Percentiles rank a stretch among this genome's conserved stretches.
phyloP scores from a whole-genome alignment of 495 filamentous ascomycete genomes.

The Talaromyces adpressus region DNA sequence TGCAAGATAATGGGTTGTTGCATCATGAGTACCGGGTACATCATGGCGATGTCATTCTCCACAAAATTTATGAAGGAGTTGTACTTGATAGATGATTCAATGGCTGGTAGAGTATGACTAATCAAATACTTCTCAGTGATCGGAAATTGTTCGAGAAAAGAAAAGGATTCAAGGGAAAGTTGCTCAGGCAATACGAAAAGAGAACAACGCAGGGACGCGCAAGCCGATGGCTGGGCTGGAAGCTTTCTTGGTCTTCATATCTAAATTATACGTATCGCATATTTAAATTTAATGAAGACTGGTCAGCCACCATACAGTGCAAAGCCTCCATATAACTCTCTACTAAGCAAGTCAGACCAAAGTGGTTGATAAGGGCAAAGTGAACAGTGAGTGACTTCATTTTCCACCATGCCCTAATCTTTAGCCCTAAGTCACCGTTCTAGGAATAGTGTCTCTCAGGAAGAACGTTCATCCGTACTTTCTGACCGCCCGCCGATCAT shows the following conservation, averaged over 20 bases:
- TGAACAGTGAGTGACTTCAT: constrained; percentile 1
- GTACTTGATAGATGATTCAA: background rate
- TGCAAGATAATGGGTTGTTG: constrained; percentile 12
- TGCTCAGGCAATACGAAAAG: too few relatives aligned
- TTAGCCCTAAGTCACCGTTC: constrained; percentile 1
- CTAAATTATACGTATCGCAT: too few relatives aligned
- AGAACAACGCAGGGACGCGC: too few relatives aligned
- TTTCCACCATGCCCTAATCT: background rate
- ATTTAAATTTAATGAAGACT: too few relatives aligned
- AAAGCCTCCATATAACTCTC: too few relatives aligned
- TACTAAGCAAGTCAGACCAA: background rate
- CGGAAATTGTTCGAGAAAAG: background rate
- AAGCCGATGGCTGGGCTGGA: too few relatives aligned
- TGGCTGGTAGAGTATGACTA: background rate
- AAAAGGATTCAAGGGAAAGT: too few relatives aligned
- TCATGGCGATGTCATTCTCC: constrained; percentile 33
- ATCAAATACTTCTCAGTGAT: background rate
- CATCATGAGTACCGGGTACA: constrained; percentile 25
- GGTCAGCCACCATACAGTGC: too few relatives aligned
- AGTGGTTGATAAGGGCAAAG: background rate
- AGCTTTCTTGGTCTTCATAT: too few relatives aligned
- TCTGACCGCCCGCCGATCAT: constrained; percentile 8
- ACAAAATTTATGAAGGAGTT: background rate
- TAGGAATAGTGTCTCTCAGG: background rate
- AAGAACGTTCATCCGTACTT: constrained; percentile 2